Evolutionary conservation across 768 basidiomycete genomes (phyloP).

Genomic region (Trichaptum fuscoviolaceum): DNA sequence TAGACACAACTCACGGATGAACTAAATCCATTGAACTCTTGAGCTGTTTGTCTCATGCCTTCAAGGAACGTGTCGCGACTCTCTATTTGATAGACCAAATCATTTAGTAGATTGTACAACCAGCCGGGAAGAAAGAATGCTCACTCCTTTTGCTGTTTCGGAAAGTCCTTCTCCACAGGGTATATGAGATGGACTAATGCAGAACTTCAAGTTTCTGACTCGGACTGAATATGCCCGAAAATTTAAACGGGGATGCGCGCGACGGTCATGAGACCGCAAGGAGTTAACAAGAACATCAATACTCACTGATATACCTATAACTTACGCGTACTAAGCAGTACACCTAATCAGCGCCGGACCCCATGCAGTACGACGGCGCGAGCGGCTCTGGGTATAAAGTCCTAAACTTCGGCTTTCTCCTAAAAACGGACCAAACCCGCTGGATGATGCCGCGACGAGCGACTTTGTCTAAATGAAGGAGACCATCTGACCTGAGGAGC

Average conservation of each 20-base stretch:
- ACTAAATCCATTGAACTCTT: too few species aligned
- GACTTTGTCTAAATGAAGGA: not conserved
- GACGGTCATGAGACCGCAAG: not conserved
- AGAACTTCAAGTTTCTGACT: too few species aligned
- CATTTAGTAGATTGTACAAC: too few species aligned
- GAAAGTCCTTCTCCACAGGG: too few species aligned
- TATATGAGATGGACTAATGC: too few species aligned
- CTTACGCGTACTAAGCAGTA: not conserved
- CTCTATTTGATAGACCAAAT: too few species aligned
- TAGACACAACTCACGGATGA: too few species aligned
- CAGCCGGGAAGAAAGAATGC: too few species aligned
- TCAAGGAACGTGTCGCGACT: too few species aligned
- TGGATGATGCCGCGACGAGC: not conserved
- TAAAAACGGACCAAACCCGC: not conserved
- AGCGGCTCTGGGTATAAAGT: not conserved
- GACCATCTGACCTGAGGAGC: not conserved
- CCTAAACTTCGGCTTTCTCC: not conserved
- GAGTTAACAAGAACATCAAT: not conserved
- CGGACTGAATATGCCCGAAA: too few species aligned
- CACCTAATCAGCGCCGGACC: not conserved
- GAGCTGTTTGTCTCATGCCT: too few species aligned
- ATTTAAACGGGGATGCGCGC: not conserved
- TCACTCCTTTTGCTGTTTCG: too few species aligned
- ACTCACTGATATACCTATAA: not conserved
- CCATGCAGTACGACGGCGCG: not conserved